Percentiles rank a stretch among this genome's conserved stretches.
Evolutionary conservation across 768 basidiomycete species (phyloP).

Genomic region (Scleroderma bovista): DNA sequence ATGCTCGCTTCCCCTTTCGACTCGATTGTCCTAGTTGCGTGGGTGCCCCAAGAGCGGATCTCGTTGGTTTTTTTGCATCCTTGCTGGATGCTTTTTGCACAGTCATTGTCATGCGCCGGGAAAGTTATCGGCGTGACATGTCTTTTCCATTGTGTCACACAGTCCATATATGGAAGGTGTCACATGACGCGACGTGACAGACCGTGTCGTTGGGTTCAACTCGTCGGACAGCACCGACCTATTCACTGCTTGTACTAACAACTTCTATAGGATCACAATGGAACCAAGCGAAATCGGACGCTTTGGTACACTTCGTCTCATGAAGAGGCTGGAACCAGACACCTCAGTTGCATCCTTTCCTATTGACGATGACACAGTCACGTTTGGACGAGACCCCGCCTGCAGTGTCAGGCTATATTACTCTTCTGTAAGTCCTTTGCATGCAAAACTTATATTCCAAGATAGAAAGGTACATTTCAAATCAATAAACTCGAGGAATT

Average conservation of each 20-base stretch:
- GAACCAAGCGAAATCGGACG: slow-evolving; percentile 53
- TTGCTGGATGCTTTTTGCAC: background rate
- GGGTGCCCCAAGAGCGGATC: slow-evolving; percentile 20
- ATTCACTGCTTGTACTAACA: too few species aligned
- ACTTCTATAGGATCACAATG: slow-evolving; percentile 22
- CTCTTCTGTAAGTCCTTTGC: slow-evolving; percentile 51
- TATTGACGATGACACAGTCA: slow-evolving; percentile 61
- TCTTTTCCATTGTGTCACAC: too few species aligned
- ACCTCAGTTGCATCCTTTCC: slow-evolving; percentile 60
- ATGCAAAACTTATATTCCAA: slow-evolving; percentile 60
- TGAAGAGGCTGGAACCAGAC: slow-evolving; percentile 46
- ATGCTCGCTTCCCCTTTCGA: slow-evolving; percentile 87
- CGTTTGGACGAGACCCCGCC: slow-evolving; percentile 59
- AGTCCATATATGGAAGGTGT: too few species aligned
- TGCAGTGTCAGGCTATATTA: slow-evolving; percentile 73
- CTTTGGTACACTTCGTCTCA: slow-evolving; percentile 59
- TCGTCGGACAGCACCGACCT: too few species aligned
- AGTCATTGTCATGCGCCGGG: background rate
- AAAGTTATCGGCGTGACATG: too few species aligned
- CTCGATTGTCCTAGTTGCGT: slow-evolving; percentile 51
- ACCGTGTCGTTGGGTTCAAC: too few species aligned
- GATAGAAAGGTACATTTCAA: slow-evolving; percentile 48
- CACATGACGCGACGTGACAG: too few species aligned
- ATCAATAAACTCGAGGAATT: background rate
- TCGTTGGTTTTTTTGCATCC: slow-evolving; percentile 6